Conservation (phyloP, 2,329 filamentous ascomycete species). For the Daldinia sp. region DNA sequence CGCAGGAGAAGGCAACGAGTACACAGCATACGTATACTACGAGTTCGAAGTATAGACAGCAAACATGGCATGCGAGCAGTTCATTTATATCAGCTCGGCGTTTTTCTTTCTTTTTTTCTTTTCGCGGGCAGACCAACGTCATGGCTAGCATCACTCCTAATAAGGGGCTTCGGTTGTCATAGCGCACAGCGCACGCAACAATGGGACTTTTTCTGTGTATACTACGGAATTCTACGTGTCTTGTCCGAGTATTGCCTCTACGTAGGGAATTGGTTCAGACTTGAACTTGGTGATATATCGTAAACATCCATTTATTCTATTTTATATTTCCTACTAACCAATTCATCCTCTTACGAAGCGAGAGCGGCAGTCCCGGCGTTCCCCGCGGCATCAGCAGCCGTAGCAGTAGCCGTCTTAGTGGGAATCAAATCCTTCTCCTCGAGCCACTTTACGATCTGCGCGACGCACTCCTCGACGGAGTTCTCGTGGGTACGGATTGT, state of each 20-base stretch:
- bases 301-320: background rate
- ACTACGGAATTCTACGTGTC: conserved; percentile 9
- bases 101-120: no score
- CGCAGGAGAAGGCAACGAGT: conserved; percentile 77
- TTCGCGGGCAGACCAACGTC: conserved; percentile 21
- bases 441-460: conserved; percentile 82
- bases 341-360: conserved; percentile 13
- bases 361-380: conserved; percentile 14
- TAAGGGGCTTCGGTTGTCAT: conserved; percentile 23
- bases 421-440: conserved; percentile 70
- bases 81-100: conserved; percentile 26
- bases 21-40: conserved; percentile 97
- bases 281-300: background rate
- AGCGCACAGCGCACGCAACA: no score
- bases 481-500: conserved; percentile 83
- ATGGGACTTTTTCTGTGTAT: conserved; percentile 18
- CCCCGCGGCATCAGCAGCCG: conserved; percentile 25
- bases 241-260: background rate
- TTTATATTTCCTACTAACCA: background rate
- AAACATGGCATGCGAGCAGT: conserved; percentile 2
- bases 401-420: conserved; percentile 27
- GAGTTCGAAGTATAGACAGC: conserved; percentile 76
- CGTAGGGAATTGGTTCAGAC: background rate
- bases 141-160: conserved; percentile 22
- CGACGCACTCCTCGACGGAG: conserved; percentile 87